Percentiles rank a stretch among this genome's conserved stretches.
Evolutionary conservation across 2,329 filamentous ascomycete genomes (phyloP).

Genomic region (Clarireedia homoeocarpa): DNA sequence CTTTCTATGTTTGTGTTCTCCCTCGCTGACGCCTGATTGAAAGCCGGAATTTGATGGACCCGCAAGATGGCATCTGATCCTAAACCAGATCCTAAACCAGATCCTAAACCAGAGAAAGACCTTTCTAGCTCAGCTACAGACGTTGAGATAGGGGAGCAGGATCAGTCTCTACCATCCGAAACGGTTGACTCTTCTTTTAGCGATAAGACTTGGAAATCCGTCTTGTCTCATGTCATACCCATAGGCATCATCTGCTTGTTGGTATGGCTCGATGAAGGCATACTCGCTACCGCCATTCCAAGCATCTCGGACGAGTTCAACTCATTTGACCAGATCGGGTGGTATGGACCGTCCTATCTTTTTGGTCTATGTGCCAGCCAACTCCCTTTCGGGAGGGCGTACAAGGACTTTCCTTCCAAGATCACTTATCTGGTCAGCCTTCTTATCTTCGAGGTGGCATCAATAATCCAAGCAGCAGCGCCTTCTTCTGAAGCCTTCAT

Average conservation of each 20-base stretch:
- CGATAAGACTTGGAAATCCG: not conserved
- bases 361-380: not conserved
- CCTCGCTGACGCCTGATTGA: too few relatives aligned
- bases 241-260: not conserved
- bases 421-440: conserved; percentile 31
- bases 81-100: too few relatives aligned
- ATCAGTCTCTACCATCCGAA: not conserved
- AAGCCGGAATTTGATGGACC: too few relatives aligned
- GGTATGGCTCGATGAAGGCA: not conserved
- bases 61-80: too few relatives aligned
- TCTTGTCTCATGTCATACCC: not conserved
- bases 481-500: conserved; percentile 37
- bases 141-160: too few relatives aligned
- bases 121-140: too few relatives aligned
- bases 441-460: conserved; percentile 41
- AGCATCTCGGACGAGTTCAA: conserved; percentile 31
- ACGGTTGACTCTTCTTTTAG: not conserved
- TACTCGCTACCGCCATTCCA: conserved; percentile 27
- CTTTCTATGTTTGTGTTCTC: too few relatives aligned
- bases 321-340: conserved; percentile 29
- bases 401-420: not conserved
- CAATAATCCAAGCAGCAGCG: conserved; percentile 38
- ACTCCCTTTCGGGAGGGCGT: not conserved
- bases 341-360: conserved; percentile 28
- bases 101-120: too few relatives aligned